Conservation (phyloP, 192 early-diverging fungal species). For the Jimgerdemannia flammicorona region DNA sequence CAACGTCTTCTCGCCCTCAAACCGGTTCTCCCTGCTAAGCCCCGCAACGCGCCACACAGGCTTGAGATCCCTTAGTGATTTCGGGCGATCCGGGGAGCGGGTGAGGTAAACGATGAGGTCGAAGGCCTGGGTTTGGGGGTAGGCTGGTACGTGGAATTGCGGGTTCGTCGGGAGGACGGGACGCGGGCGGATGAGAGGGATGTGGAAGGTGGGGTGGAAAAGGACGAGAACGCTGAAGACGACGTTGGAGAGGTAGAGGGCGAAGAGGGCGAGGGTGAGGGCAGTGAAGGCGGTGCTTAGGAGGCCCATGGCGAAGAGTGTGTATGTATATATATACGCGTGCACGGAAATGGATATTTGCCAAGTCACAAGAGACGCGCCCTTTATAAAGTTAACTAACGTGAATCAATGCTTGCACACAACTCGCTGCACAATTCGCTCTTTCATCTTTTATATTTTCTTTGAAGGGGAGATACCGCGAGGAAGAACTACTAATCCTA, state of each 20-base stretch:
- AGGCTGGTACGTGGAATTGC: slow-evolving; percentile 6
- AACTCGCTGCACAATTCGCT: too few species aligned
- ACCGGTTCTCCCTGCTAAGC: neutral
- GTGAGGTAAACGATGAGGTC: slow-evolving; percentile 2
- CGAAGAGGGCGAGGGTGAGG: slow-evolving; percentile 5
- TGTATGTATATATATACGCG: neutral
- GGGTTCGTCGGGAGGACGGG: neutral
- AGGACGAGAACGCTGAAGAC: slow-evolving; percentile 8
- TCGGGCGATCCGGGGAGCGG: neutral
- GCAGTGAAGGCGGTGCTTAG: slow-evolving; percentile 11
- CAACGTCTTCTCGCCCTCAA: neutral
- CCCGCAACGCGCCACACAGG: neutral
- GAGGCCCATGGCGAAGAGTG: slow-evolving; percentile 9
- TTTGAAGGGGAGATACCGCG: too few species aligned
- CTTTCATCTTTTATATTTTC: too few species aligned
- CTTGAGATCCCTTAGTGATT: neutral
- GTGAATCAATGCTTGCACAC: too few species aligned
- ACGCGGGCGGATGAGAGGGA: slow-evolving; percentile 11
- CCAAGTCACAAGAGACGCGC: too few species aligned
- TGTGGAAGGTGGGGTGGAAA: slow-evolving; percentile 14
- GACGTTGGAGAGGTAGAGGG: slow-evolving; percentile 10
- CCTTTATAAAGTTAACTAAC: too few species aligned
- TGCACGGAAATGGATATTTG: too few species aligned
- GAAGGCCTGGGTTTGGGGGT: slow-evolving; percentile 4
- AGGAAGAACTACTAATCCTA: too few species aligned